Percentiles rank a stretch among this genome's conserved stretches.
These are phyloP conservation scores for Eucalyptus tenuipes DNA, from an alignment of 345 rosid species.

Conservation along the genomic window DNA sequence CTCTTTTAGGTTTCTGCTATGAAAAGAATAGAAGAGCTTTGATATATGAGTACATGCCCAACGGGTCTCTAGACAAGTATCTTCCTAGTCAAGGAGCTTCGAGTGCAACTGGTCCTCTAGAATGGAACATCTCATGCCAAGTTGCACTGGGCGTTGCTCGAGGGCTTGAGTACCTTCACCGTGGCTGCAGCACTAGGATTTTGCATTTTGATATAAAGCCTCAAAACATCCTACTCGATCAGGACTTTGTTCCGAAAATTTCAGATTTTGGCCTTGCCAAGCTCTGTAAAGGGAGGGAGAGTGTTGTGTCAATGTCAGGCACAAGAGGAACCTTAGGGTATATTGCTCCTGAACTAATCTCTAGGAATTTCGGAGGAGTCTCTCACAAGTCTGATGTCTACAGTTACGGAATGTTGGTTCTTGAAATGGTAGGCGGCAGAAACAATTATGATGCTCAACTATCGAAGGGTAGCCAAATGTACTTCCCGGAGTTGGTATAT, in stretches of 20 bases:
- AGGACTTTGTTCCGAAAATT: slow-evolving; percentile 16
- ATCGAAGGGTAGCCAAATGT: slow-evolving; percentile 4
- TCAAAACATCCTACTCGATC: slow-evolving; percentile 25
- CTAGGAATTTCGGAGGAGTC: not conserved
- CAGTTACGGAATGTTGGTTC: slow-evolving; percentile 35
- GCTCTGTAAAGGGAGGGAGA: slow-evolving; percentile 14
- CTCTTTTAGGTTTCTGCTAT: slow-evolving; percentile 25
- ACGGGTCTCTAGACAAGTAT: slow-evolving; percentile 8
- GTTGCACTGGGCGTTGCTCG: slow-evolving; percentile 21
- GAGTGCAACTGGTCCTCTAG: not conserved
- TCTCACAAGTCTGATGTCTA: slow-evolving; percentile 31
- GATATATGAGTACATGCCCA: not conserved
- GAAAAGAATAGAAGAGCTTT: slow-evolving; percentile 9
- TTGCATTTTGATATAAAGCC: slow-evolving; percentile 40
- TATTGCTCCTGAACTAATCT: slow-evolving; percentile 10
- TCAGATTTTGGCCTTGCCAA: slow-evolving; percentile 48
- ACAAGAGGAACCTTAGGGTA: slow-evolving; percentile 29
- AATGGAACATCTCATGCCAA: not conserved
- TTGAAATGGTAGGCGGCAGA: slow-evolving; percentile 23
- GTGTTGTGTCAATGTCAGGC: slow-evolving; percentile 12
- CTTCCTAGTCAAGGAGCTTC: not conserved
- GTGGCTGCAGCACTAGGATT: slow-evolving; percentile 37
- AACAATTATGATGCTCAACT: not conserved
- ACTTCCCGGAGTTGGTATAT: slow-evolving; percentile 18
- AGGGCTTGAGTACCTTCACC: slow-evolving; percentile 43